These are phyloP conservation scores for Bonia amplexicaulis DNA, from an alignment of 176 grass and related monocot genomes.

Conservation along the genomic window DNA sequence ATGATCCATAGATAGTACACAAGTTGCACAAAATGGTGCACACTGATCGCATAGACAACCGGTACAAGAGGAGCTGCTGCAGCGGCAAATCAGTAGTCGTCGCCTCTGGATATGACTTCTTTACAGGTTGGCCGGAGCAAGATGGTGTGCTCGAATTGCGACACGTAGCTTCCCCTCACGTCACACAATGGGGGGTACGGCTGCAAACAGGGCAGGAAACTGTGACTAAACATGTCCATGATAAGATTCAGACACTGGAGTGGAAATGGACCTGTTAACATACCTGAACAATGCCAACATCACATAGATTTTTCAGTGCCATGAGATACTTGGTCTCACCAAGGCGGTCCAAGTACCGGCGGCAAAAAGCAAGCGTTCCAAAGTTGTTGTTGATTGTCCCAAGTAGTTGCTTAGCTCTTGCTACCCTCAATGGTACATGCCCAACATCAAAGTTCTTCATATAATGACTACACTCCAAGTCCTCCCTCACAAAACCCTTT, in stretches of 20 bases:
- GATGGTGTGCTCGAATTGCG: constrained; percentile 95
- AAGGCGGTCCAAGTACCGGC: constrained; percentile 81
- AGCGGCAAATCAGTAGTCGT: constrained; percentile 63
- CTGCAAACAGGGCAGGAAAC: constrained; percentile 34
- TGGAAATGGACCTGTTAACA: background rate
- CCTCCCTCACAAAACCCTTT: constrained; percentile 88
- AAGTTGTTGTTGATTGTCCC: constrained; percentile 96
- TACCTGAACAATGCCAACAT: constrained; percentile 80
- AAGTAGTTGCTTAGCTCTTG: constrained; percentile 83
- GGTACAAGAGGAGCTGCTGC: background rate
- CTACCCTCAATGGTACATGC: constrained; percentile 77
- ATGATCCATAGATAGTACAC: background rate
- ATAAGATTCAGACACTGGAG: background rate
- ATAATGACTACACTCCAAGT: constrained; percentile 95
- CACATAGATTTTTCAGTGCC: constrained; percentile 93
- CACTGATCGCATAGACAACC: background rate
- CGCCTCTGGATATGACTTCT: constrained; percentile 87
- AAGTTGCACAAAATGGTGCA: background rate
- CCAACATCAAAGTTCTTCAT: constrained; percentile 98
- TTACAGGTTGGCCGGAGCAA: constrained; percentile 96
- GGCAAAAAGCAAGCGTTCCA: constrained; percentile 88
- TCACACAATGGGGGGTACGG: constrained; percentile 87
- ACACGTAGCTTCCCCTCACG: constrained; percentile 88
- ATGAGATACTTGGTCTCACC: constrained; percentile 96
- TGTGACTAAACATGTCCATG: background rate